These are phyloP conservation scores for Eucalyptus camaldulensis DNA, from an alignment of 345 rosid genomes.

Conservation along the genomic window DNA sequence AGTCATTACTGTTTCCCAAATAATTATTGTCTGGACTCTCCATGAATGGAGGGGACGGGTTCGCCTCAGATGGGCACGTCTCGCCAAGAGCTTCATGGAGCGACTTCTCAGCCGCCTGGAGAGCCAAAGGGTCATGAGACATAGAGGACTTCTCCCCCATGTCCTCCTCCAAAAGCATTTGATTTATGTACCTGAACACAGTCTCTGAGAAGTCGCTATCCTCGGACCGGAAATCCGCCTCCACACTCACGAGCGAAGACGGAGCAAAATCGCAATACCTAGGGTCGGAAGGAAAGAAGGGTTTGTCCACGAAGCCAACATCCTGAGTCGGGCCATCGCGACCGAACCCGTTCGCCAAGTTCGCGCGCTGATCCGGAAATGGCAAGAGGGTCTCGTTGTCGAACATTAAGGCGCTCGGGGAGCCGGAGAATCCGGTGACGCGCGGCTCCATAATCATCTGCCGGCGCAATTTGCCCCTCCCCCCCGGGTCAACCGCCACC, in stretches of 20 bases:
- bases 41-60: not conserved
- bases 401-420: constrained; percentile 9
- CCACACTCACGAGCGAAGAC: not conserved
- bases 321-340: not conserved
- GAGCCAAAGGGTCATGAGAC: constrained; percentile 31
- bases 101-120: constrained; percentile 51
- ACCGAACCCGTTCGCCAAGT: not conserved
- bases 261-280: not conserved
- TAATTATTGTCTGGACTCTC: constrained; percentile 8
- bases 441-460: not conserved
- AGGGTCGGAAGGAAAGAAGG: not conserved
- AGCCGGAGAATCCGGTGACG: not conserved
- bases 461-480: not conserved
- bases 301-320: constrained; percentile 10
- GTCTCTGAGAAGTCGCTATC: constrained; percentile 35
- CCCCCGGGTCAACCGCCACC: not conserved
- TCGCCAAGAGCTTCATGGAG: constrained; percentile 28
- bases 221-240: constrained; percentile 27
- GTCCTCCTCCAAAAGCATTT: constrained; percentile 59
- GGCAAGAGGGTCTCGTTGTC: constrained; percentile 16
- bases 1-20: constrained; percentile 4
- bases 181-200: constrained; percentile 35
- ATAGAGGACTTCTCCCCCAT: constrained; percentile 28
- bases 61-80: not conserved
- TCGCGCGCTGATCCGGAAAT: constrained; percentile 5